Base-by-base conservation (phyloP, 176 grass and related monocot species). In the Leersia perrieri region DNA sequence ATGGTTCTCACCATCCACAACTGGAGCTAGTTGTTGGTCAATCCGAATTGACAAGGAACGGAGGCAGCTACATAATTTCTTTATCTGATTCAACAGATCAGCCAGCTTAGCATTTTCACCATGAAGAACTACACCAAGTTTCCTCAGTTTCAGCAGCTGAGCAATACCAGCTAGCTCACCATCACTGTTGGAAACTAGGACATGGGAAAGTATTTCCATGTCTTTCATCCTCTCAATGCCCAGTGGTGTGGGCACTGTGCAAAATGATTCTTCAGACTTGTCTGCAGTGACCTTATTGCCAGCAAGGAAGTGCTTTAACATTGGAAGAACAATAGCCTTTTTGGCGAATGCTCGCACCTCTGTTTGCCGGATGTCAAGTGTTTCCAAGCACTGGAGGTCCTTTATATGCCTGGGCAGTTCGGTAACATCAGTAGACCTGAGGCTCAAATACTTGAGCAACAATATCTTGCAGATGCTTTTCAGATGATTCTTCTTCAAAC, bases 381-480 rank as follows among this genome's bases (percentile, higher is more conserved):
- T 88, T 33, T 84, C 67, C 41, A 80, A 2, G 5, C 10, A 5
- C 10, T 73, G 32, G 7, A 89, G 68, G 7, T 80, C 27, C 10
- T 60, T 38, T 23, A 89, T 80, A 22, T 89, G 16, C 0, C 35
- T 58, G 30, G 81, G 75, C 2, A 80, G 11, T 7, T 34, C 1
- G 3, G 16, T 4, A 0, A 84, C 12, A 25, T 35, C 14, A 2
- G 81, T 84, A 3, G 73, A 62, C 3, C 42, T 33, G 41, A 89
- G 75, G 32, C 81, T 84, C 2, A 84, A 32, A 33, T 83, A 89
- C 35, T 22, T 89, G 27, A 84, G 75, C 44, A 57, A 1, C 4
- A 84, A 7, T 32, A 84, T 83, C 10, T 55, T 73, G 34, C 73
- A 88, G 15, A 88, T 70, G 16, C 1, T 22, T 74, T 30, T 79